Base-by-base conservation (phyloP, 2,329 filamentous ascomycete genomes). In the Ustulina deusta region DNA sequence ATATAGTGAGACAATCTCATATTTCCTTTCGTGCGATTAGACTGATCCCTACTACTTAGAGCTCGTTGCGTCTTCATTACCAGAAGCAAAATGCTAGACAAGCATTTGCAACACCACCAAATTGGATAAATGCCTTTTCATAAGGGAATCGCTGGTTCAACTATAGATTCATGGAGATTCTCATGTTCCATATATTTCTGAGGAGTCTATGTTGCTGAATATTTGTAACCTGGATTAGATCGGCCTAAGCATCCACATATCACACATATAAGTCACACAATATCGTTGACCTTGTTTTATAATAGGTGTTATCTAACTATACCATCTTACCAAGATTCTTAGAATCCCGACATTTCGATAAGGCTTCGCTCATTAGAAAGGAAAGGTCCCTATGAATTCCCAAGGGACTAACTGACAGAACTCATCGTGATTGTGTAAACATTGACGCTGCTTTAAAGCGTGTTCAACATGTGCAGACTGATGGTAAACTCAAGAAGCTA, bases 401-500 rank as follows among this genome's bases (percentile, higher is more conserved):
- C 10, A 22, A 1, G n/a, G 6, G 27, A 51, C 48, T 11, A 17
- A 51, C 25, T 32, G 32, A 17, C 27, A 32, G 7, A 32, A n/a
- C 6, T n/a, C 48, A 51, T 51, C 48, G 7, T n/a, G 15, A 6
- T 17, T 51, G n/a, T 15, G 20, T n/a, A 9, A 7, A 32, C 15
- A 51, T 2, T 6, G 15, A 32, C 48, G 15, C 27, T 32, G 7
- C 25, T 36, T 44, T 59, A 64, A 3, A 54, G 46, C 54, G 27
- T 52, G 36, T 64, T 15, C 44, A 64, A 15, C 5, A 52, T 3
- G 32, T 60, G 25, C 38, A 48, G 61, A 2, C 25, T 20, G 15
- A 46, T 60, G 11, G 55, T 48, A 17, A 44, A 64, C 27, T 15
- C 6, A 20, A 34, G 51, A 17, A 42, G 25, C 52, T 51, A 6